phyloP scores from a whole-genome alignment of 805 yeast genomes.

The Candida hungchunana region DNA sequence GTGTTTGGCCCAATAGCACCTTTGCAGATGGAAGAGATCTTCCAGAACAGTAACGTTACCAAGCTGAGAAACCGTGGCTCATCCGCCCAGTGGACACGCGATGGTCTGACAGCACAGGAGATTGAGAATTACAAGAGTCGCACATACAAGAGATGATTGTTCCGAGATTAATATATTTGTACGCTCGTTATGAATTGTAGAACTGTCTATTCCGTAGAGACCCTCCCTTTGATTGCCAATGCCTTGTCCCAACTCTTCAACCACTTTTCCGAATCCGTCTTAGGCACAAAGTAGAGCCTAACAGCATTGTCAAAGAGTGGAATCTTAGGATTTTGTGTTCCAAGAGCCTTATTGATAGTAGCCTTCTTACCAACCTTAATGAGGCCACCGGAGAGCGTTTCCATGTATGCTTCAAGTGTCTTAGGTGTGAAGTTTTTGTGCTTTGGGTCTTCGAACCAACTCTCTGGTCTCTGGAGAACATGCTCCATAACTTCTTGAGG shows the following conservation, averaged over 20 bases:
- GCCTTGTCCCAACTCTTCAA: slow-evolving; percentile 59
- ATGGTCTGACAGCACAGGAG: slow-evolving; percentile 42
- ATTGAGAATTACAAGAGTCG: slow-evolving; percentile 41
- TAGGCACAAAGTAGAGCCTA: slow-evolving; percentile 77
- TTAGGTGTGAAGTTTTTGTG: slow-evolving; percentile 56
- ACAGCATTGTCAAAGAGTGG: slow-evolving; percentile 76
- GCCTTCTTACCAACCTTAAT: slow-evolving; percentile 80
- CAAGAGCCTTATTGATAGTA: slow-evolving; percentile 58
- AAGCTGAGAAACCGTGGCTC: slow-evolving; percentile 53
- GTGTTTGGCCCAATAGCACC: slow-evolving; percentile 76
- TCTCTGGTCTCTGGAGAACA: slow-evolving; percentile 61
- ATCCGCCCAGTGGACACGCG: slow-evolving; percentile 42
- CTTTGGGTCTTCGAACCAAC: slow-evolving; percentile 59
- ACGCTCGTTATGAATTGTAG: background rate
- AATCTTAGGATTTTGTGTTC: slow-evolving; percentile 56
- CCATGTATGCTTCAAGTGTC: slow-evolving; percentile 72
- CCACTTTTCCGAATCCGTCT: slow-evolving; percentile 62
- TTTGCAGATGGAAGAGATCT: slow-evolving; percentile 65
- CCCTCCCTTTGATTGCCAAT: slow-evolving; percentile 49
- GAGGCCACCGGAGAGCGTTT: slow-evolving; percentile 78
- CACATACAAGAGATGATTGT: slow-evolving; percentile 8
- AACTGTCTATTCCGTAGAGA: slow-evolving; percentile 1
- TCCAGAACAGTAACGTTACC: slow-evolving; percentile 44
- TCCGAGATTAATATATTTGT: background rate
- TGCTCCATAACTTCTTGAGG: slow-evolving; percentile 58